Conservation (phyloP, 179 eudicot species). For the Pouteria campechiana region DNA sequence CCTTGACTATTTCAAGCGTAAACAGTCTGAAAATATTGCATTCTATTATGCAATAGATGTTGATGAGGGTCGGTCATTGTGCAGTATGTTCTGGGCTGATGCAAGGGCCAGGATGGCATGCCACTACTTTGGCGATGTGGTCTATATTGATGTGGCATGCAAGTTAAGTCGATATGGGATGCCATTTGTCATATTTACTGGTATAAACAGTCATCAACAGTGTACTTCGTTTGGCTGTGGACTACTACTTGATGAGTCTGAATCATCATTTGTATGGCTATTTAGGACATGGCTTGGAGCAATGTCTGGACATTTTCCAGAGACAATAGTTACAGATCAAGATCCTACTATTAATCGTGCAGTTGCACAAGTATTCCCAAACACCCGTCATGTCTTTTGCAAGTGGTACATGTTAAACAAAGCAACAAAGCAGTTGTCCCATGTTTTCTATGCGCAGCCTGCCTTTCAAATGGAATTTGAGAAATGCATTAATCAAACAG, state of each 20-base stretch:
- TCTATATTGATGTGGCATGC: slow-evolving; percentile 31
- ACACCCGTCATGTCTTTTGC: slow-evolving; percentile 36
- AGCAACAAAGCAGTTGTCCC: slow-evolving; percentile 23
- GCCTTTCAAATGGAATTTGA: slow-evolving; percentile 26
- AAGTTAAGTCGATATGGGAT: slow-evolving; percentile 20
- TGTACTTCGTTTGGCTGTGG: slow-evolving; percentile 46
- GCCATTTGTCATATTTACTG: slow-evolving; percentile 38
- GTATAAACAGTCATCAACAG: slow-evolving; percentile 44
- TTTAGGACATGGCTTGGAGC: slow-evolving; percentile 39
- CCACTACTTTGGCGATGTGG: slow-evolving; percentile 36
- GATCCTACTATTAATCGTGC: slow-evolving; percentile 32
- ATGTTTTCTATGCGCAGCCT: slow-evolving; percentile 20
- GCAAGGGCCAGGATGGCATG: slow-evolving; percentile 26
- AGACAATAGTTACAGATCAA: slow-evolving; percentile 39
- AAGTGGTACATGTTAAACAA: slow-evolving; percentile 47
- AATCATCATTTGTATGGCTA: slow-evolving; percentile 32
- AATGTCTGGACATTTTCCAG: slow-evolving; percentile 23
- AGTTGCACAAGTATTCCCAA: slow-evolving; percentile 25
- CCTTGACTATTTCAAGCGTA: slow-evolving; percentile 30
- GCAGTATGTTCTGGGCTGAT: slow-evolving; percentile 42
- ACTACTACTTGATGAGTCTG: slow-evolving; percentile 32
- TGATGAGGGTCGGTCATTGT: slow-evolving; percentile 15
- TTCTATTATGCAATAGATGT: slow-evolving; percentile 36
- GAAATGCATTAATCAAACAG: slow-evolving; percentile 33
- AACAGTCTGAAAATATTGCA: slow-evolving; percentile 25